phyloP scores from a whole-genome alignment of 371 early-diverging fungal species.

The Umbelopsis sp. region DNA sequence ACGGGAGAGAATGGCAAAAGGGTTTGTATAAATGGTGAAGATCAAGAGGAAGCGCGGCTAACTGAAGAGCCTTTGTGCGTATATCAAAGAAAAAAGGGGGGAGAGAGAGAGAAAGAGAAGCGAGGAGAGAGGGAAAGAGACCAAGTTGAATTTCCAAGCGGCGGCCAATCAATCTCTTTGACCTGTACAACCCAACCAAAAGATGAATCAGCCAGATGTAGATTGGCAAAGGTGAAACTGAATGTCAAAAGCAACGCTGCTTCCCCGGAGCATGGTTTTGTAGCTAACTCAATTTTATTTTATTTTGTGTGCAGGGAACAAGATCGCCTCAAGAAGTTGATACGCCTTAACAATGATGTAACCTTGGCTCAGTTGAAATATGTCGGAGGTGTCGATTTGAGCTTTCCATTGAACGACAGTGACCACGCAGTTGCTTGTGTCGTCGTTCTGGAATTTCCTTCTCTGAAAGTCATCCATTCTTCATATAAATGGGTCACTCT shows the following conservation, averaged over 20 bases:
- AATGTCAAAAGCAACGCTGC: not conserved
- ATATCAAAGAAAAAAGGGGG: not conserved
- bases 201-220: slow-evolving; percentile 15
- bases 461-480: slow-evolving; percentile 34
- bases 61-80: not conserved
- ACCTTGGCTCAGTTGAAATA: slow-evolving; percentile 41
- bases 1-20: slow-evolving; percentile 11
- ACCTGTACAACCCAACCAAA: slow-evolving; percentile 16
- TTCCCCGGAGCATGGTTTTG: not conserved
- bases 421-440: slow-evolving; percentile 79
- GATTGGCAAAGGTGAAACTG: slow-evolving; percentile 13
- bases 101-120: not conserved
- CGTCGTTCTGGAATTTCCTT: slow-evolving; percentile 68
- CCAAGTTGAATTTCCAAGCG: slow-evolving; percentile 8
- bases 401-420: slow-evolving; percentile 67
- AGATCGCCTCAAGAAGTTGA: not conserved
- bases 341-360: not conserved
- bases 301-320: slow-evolving; percentile 6
- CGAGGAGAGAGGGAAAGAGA: too few relatives aligned
- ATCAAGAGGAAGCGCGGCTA: slow-evolving; percentile 1
- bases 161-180: slow-evolving; percentile 15
- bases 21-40: not conserved
- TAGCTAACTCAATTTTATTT: not conserved
- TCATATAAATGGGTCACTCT: not conserved
- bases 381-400: slow-evolving; percentile 86